phyloP scores from a whole-genome alignment of 2,329 filamentous ascomycete genomes.

The Alternaria ethzedia region DNA sequence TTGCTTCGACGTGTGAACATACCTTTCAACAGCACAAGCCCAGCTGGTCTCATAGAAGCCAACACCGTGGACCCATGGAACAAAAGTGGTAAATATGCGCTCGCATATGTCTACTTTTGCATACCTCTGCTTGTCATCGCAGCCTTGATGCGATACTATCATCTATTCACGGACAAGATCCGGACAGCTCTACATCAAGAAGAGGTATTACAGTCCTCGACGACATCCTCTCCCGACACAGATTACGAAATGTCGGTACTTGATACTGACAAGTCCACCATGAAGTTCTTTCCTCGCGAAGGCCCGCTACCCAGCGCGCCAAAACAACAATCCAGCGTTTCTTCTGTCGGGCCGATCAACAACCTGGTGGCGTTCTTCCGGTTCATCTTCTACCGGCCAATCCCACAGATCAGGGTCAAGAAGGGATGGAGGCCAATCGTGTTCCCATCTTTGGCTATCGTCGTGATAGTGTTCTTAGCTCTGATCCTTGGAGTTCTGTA shows the following conservation, averaged over 20 bases:
- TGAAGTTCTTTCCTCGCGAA: slow-evolving; percentile 77
- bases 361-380: slow-evolving; percentile 81
- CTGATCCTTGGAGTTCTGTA: slow-evolving; percentile 78
- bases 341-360: slow-evolving; percentile 76
- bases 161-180: slow-evolving; percentile 93
- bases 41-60: slow-evolving; percentile 62
- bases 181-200: slow-evolving; percentile 88
- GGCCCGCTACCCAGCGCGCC: slow-evolving; percentile 65
- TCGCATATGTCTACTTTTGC: slow-evolving; percentile 89
- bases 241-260: slow-evolving; percentile 69
- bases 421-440: slow-evolving; percentile 70
- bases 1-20: slow-evolving; percentile 60
- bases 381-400: slow-evolving; percentile 87
- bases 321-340: slow-evolving; percentile 72
- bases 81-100: slow-evolving; percentile 81
- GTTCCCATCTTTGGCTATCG: slow-evolving; percentile 79
- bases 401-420: slow-evolving; percentile 72
- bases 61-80: slow-evolving; percentile 76
- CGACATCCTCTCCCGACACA: slow-evolving; percentile 60
- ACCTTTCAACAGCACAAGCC: slow-evolving; percentile 61
- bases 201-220: slow-evolving; percentile 72
- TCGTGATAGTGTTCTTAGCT: slow-evolving; percentile 71
- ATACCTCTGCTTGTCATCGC: slow-evolving; percentile 73
- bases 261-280: slow-evolving; percentile 66
- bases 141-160: slow-evolving; percentile 76